These are phyloP conservation scores for Fusarium sp. DNA, from an alignment of 2,329 filamentous ascomycete genomes.

Conservation along the genomic window DNA sequence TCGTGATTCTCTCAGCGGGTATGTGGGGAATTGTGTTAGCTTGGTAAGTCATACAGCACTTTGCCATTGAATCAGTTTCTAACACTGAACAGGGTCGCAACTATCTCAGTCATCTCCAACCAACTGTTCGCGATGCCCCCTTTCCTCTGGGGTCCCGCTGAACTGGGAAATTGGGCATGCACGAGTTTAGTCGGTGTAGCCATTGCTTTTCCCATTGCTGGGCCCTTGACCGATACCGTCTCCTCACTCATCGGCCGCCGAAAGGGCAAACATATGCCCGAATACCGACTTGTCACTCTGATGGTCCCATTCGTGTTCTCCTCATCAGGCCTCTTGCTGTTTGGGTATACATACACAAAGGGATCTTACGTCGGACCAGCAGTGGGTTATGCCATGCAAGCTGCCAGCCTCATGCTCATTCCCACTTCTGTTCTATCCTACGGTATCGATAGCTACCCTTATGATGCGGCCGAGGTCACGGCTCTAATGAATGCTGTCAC, in stretches of 20 bases:
- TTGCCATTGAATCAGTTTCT: too few relatives aligned
- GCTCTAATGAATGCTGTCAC: neutral
- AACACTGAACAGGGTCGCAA: neutral
- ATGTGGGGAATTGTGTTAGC: slow-evolving; percentile 2
- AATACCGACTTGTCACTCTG: neutral
- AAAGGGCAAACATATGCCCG: neutral
- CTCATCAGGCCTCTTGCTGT: neutral
- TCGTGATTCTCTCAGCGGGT: neutral
- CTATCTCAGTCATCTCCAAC: neutral
- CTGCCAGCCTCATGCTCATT: neutral
- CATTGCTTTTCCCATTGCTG: neutral
- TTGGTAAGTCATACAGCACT: neutral
- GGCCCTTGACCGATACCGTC: neutral
- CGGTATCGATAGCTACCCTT: neutral
- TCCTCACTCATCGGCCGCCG: neutral
- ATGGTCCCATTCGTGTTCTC: neutral
- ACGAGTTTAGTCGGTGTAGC: neutral
- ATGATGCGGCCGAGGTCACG: neutral
- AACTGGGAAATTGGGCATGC: neutral
- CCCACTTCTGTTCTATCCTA: neutral
- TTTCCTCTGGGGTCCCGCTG: neutral
- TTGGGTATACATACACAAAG: neutral
- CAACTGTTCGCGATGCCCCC: neutral
- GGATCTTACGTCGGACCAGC: neutral
- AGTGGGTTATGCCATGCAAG: neutral